These are phyloP conservation scores for Zancudomyces culisetae DNA, from an alignment of 371 early-diverging fungal species.

Conservation along the genomic window DNA sequence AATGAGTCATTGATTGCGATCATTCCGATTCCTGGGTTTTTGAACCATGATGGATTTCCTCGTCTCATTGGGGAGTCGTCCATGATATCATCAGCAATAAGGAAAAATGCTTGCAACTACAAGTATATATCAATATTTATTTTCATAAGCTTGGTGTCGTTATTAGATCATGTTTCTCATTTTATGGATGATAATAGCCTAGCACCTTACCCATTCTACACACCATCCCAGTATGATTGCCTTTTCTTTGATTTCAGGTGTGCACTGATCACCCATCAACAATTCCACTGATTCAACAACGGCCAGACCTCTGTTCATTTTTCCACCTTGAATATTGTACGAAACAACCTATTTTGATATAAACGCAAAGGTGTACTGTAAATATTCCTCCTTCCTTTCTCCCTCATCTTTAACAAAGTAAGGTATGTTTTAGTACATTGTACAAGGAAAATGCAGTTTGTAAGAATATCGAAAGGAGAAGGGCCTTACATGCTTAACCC, in stretches of 20 bases:
- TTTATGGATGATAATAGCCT: too few relatives aligned
- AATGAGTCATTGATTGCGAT: conserved; percentile 91
- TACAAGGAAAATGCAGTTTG: too few relatives aligned
- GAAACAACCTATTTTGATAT: too few relatives aligned
- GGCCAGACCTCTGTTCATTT: conserved; percentile 91
- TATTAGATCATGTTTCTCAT: too few relatives aligned
- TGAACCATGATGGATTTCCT: conserved; percentile 93
- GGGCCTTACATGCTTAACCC: conserved; percentile 15
- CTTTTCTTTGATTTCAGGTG: conserved; percentile 63
- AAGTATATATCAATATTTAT: not conserved
- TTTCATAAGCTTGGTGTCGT: too few relatives aligned
- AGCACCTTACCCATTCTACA: conserved; percentile 47
- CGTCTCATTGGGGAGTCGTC: conserved; percentile 86
- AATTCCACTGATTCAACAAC: conserved; percentile 74
- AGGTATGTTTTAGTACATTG: too few relatives aligned
- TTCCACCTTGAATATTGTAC: too few relatives aligned
- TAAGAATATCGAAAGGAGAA: too few relatives aligned
- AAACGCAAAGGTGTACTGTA: too few relatives aligned
- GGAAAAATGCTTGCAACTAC: conserved; percentile 83
- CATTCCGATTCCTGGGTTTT: conserved; percentile 57
- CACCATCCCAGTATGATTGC: conserved; percentile 87
- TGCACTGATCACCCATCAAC: conserved; percentile 40
- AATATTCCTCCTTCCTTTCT: too few relatives aligned
- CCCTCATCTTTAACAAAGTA: too few relatives aligned
- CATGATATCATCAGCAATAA: conserved; percentile 96